Percentiles rank a stretch among this genome's conserved stretches.
These are phyloP conservation scores for Talaromyces amestolkiae DNA, from an alignment of 2,329 filamentous ascomycete species.

Conservation along the genomic window DNA sequence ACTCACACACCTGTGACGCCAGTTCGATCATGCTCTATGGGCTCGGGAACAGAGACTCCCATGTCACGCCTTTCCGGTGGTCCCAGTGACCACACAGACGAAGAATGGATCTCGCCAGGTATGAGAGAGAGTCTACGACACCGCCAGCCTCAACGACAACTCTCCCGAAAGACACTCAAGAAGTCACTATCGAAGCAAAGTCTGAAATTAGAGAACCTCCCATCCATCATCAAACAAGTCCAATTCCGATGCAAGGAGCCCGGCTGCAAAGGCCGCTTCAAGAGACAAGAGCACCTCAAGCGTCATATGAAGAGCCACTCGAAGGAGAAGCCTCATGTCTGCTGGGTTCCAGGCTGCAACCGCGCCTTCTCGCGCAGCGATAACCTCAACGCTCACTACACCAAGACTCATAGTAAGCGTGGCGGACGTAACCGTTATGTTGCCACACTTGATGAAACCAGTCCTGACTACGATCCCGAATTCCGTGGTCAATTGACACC, in stretches of 20 bases:
- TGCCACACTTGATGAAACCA: constrained; percentile 44
- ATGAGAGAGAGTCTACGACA: constrained; percentile 31
- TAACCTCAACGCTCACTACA: constrained; percentile 47
- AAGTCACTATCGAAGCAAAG: constrained; percentile 36
- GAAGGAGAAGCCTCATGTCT: constrained; percentile 44
- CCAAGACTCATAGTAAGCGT: constrained; percentile 48
- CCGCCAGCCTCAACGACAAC: constrained; percentile 31
- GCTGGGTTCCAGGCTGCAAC: constrained; percentile 45
- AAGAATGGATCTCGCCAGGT: constrained; percentile 36
- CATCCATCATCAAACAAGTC: constrained; percentile 41
- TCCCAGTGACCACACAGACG: constrained; percentile 32
- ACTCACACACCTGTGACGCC: constrained; percentile 39
- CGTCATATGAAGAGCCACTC: constrained; percentile 50
- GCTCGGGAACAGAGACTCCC: constrained; percentile 36
- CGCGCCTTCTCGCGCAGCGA: constrained; percentile 45
- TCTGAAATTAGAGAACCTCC: constrained; percentile 37
- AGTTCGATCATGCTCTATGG: constrained; percentile 35
- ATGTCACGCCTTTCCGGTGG: constrained; percentile 37
- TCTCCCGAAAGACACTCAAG: constrained; percentile 32
- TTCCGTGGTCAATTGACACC: constrained; percentile 44
- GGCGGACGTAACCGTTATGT: constrained; percentile 48
- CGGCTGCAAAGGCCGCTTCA: constrained; percentile 47
- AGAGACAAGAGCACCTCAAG: constrained; percentile 51
- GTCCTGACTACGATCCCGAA: constrained; percentile 44
- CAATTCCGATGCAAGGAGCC: constrained; percentile 43